Evolutionary conservation across 2,329 filamentous ascomycete genomes (phyloP), one percentile per base, ranked within the genome.

Genomic region (Stachybotrys chartarum): DNA sequence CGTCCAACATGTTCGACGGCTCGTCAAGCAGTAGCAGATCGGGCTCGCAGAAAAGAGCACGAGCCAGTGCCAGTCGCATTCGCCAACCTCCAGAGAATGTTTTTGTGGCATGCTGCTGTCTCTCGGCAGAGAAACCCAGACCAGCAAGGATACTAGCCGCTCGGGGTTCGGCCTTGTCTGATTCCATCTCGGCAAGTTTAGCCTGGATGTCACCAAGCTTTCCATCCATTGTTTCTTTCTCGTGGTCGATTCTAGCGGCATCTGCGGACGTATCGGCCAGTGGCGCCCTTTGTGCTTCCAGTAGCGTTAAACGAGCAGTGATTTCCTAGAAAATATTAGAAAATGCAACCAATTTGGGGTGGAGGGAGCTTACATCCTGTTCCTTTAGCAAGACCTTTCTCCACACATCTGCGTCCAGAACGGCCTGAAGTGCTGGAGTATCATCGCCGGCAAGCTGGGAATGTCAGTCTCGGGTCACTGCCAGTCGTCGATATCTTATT

Each of bases 1-100:
- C 94, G 75, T 97, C 94, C 90, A 99, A 91, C 93, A 97, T 97
- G 85, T 97, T 97, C 55, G 93, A 97, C 76, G 94, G 94, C 85
- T 99, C 94, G 78, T 99, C 94, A 64, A 99, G 91, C 70, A 99
- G 82, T 57, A 99, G 77, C 53, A 99, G 79, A 74, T 99, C 94
- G 48, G 94, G 94, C 71, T 99, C 94, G 76, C 94, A 99, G 79
- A 99, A 99, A 42, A 99, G 83, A 14, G 94, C 94, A 81, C 94
- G 82, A 12, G 94, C 94, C 59, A 99, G 81, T 14, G 94, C 94
- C 66, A 99, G 77, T 78, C 94, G 88, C 94, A 99, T 99, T 74
- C 94, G 86, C 94, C 94, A 99, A 88, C 94, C 94, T 81, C 94
- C 94, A 54, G 94, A 99, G 76, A 99, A 99, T 6, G 93, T 97